These are phyloP conservation scores for Flueggea neowawraea DNA, from an alignment of 441 rosid species.

Conservation along the genomic window DNA sequence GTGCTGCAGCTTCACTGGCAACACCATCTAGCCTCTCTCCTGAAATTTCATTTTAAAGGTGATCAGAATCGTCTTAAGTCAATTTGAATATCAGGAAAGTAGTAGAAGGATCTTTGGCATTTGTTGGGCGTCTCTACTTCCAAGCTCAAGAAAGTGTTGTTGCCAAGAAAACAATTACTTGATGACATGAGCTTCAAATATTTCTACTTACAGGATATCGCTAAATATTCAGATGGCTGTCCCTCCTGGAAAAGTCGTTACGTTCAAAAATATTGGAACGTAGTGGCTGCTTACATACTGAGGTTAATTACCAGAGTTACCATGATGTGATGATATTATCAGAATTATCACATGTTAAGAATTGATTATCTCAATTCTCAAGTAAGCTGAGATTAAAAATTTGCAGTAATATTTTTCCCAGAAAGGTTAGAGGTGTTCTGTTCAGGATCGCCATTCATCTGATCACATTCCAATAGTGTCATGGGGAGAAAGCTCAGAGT, in stretches of 20 bases:
- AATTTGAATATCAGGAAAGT: background rate
- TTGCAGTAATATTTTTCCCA: background rate
- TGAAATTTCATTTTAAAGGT: conserved; percentile 22
- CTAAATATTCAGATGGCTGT: too few species aligned
- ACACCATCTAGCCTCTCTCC: conserved; percentile 72
- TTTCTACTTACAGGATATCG: too few species aligned
- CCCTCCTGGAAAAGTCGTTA: too few species aligned
- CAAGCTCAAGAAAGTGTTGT: too few species aligned
- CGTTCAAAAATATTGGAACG: too few species aligned
- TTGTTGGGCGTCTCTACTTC: background rate
- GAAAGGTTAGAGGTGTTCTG: background rate
- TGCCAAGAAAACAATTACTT: too few species aligned
- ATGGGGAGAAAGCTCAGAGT: conserved; percentile 1
- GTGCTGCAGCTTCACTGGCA: conserved; percentile 78
- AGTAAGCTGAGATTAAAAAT: background rate
- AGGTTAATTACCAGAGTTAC: too few species aligned
- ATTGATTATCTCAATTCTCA: too few species aligned
- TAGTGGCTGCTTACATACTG: too few species aligned
- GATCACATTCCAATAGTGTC: background rate
- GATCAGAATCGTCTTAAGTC: background rate
- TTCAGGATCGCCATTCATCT: background rate
- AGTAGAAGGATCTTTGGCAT: background rate
- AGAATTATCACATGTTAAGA: too few species aligned
- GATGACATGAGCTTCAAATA: too few species aligned
- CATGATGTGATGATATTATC: too few species aligned